Base-by-base conservation (phyloP, 805 yeast species). In the Hanseniaspora hatyaiensis region DNA sequence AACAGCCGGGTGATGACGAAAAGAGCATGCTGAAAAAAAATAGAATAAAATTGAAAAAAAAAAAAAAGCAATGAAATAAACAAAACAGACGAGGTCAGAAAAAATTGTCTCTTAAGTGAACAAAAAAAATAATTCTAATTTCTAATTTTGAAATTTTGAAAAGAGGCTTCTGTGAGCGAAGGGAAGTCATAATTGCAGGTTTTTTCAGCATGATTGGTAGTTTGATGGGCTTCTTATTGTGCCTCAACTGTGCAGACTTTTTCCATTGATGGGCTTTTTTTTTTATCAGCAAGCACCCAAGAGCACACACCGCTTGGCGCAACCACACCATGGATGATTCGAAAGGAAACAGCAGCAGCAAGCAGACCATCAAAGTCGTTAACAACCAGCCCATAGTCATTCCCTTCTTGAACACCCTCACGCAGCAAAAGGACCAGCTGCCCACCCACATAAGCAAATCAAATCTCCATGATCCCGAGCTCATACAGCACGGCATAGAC, bases 401-500 rank as follows among this genome's bases (percentile, higher is more conserved):
- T 15, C 47, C 47, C 4, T 34, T 42, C 18, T 30, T 34, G 9
- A 42, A 34, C 13, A 33, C n/a, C 8, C 34, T 33, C 15, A 31
- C 44, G 16, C 43, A 33, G 6, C 6, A 18, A 19, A 34, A 22
- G 12, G 26, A 19, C 5, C 11, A 23, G 3, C 38, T 22, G 15
- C 34, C 31, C 40, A 26, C 8, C 20, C 41, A 47, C 13, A 33
- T 34, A 34, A 34, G 24, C 12, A 45, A 45, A 9, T 45, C 49
- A 1, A 45, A 45, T 31, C 34, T 45, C 2, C 49, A 45, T 18
- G 49, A 45, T 23, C 42, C 42, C 2, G 49, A 45, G 16, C 49
- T 45, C 12, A 45, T 45, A 30, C 49, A 45, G 16, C 49, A 45
- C 16, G 42, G 49, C 5, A 45, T 45, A 22, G 38, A 45, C 26